These are phyloP conservation scores for Suhomyces wounanorum DNA, from an alignment of 1,139 yeast genomes.

Conservation along the genomic window DNA sequence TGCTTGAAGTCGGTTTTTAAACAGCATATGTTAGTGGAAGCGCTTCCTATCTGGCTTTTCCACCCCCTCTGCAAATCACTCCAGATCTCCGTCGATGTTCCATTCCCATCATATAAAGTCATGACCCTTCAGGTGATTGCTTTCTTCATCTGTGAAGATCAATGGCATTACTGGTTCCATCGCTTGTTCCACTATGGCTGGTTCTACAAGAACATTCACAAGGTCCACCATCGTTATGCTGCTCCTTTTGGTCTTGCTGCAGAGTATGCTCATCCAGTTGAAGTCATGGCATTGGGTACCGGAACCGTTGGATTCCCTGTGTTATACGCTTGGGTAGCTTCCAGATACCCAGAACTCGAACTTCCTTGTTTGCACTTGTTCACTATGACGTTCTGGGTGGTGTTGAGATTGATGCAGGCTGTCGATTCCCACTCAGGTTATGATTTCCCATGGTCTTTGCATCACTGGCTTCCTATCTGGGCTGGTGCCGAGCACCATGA, in stretches of 20 bases:
- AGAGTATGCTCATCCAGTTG: conserved; percentile 94
- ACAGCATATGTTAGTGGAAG: conserved; percentile 88
- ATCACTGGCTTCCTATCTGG: conserved; percentile 91
- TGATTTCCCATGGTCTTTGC: conserved; percentile 95
- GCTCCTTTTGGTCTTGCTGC: conserved; percentile 97
- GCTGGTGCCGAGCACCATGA: conserved; percentile 99
- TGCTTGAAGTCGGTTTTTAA: conserved; percentile 81
- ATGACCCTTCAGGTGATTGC: conserved; percentile 65
- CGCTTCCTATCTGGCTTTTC: conserved; percentile 93
- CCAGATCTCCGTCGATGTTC: conserved; percentile 76
- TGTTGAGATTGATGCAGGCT: conserved; percentile 88
- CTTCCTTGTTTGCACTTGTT: conserved; percentile 76
- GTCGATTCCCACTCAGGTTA: conserved; percentile 97
- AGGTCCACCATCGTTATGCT: conserved; percentile 94
- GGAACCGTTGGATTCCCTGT: conserved; percentile 96
- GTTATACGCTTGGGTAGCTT: conserved; percentile 46
- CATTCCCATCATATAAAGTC: conserved; percentile 68
- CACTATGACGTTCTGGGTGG: conserved; percentile 85
- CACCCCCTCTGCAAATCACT: conserved; percentile 82
- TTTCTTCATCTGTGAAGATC: conserved; percentile 84
- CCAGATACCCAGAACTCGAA: conserved; percentile 39
- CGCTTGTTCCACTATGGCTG: conserved; percentile 82
- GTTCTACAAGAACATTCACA: conserved; percentile 88
- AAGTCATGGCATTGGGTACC: conserved; percentile 84
- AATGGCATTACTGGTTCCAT: conserved; percentile 97